phyloP scores from a whole-genome alignment of 1,284 basidiomycete species.

The Irpex sp. region DNA sequence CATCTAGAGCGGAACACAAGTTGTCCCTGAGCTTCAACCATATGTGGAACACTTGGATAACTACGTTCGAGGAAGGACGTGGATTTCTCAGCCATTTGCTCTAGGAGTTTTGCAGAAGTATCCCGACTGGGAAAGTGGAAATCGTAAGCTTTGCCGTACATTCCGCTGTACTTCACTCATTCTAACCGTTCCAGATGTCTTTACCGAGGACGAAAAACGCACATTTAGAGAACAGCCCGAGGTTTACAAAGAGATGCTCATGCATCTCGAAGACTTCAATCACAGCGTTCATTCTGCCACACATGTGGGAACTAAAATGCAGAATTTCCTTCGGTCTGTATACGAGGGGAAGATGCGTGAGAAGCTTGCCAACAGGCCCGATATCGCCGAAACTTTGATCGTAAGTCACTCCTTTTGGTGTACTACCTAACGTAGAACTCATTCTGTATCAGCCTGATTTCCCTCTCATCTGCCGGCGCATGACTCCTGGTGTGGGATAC shows the following conservation, averaged over 20 bases:
- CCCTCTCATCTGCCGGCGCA: constrained; percentile 46
- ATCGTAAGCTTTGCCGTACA: constrained; percentile 32
- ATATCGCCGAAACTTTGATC: constrained; percentile 49
- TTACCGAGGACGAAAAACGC: constrained; percentile 46
- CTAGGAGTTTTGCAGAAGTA: constrained; percentile 31
- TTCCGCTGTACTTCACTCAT: background rate
- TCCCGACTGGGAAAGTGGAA: constrained; percentile 28
- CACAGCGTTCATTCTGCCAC: constrained; percentile 41
- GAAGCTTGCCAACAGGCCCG: constrained; percentile 46
- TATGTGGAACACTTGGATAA: constrained; percentile 45
- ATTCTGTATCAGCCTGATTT: constrained; percentile 42
- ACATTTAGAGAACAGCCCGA: constrained; percentile 38
- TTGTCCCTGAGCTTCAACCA: constrained; percentile 50
- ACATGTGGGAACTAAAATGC: constrained; percentile 36
- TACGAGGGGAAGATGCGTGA: constrained; percentile 43
- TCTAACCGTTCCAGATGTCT: constrained; percentile 32
- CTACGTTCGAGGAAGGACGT: constrained; percentile 54
- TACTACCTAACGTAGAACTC: no score
- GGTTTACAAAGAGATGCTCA: constrained; percentile 42
- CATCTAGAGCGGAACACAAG: constrained; percentile 43
- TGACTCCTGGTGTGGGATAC: constrained; percentile 59
- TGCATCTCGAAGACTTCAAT: constrained; percentile 30
- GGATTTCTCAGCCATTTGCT: constrained; percentile 44
- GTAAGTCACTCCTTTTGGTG: background rate
- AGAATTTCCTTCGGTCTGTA: constrained; percentile 31